Percentiles rank a stretch among this genome's conserved stretches.
These are phyloP conservation scores for Phoma sp. DNA, from an alignment of 2,329 filamentous ascomycete genomes.

Conservation along the genomic window DNA sequence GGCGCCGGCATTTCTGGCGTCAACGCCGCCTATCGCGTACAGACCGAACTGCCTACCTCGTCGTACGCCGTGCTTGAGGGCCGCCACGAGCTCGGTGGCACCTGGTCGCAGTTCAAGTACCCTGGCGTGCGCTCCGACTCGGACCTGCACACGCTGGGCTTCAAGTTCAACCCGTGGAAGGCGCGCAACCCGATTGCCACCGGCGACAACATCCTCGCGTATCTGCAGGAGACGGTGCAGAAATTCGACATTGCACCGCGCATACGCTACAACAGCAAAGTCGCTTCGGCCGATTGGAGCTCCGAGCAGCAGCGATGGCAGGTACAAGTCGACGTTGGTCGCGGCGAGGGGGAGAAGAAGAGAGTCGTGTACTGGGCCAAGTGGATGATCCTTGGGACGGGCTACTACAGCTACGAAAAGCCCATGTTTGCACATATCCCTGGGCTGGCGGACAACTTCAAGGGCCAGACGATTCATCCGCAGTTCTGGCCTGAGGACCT, in stretches of 20 bases:
- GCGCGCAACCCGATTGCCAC: conserved; percentile 55
- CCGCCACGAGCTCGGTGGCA: conserved; percentile 72
- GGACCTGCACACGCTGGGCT: conserved; percentile 61
- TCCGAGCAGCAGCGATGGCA: conserved; percentile 58
- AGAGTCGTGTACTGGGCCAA: conserved; percentile 48
- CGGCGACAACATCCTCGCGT: conserved; percentile 53
- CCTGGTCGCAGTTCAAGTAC: conserved; percentile 80
- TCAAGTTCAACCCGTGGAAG: conserved; percentile 73
- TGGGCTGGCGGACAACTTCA: conserved; percentile 67
- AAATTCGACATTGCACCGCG: conserved; percentile 56
- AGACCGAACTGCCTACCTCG: conserved; percentile 62
- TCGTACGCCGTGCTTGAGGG: conserved; percentile 73
- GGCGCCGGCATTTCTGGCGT: conserved; percentile 79
- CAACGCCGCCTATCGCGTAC: conserved; percentile 74
- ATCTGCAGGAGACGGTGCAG: conserved; percentile 52
- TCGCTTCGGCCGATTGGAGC: conserved; percentile 52
- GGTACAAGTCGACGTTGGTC: conserved; percentile 33
- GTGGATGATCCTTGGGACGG: conserved; percentile 66
- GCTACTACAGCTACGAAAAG: conserved; percentile 76
- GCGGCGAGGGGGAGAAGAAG: conserved; percentile 42
- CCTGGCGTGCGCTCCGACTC: conserved; percentile 68
- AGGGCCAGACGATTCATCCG: conserved; percentile 69
- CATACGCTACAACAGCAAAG: conserved; percentile 53
- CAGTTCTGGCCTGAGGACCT: conserved; percentile 78
- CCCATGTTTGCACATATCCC: conserved; percentile 68